These are phyloP conservation scores for Populus nigra DNA, from an alignment of 345 rosid species.

Conservation along the genomic window DNA sequence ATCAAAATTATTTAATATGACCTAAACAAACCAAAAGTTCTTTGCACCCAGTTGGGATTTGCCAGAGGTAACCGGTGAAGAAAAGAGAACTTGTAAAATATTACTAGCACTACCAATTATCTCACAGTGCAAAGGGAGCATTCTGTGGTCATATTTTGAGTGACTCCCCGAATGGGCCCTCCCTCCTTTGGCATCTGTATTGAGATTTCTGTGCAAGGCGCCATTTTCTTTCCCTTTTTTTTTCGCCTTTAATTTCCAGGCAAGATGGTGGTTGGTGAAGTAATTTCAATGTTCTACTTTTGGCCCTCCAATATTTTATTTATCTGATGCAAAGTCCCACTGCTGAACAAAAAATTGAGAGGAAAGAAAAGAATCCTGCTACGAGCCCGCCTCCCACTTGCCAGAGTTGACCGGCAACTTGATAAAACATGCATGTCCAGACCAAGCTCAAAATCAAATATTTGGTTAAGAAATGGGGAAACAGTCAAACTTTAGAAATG, in stretches of 20 bases:
- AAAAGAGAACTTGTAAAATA: not conserved
- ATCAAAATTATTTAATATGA: not conserved
- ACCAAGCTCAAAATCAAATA: not conserved
- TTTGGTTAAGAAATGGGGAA: not conserved
- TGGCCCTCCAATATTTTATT: not conserved
- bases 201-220: not conserved
- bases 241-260: not conserved
- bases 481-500: not conserved
- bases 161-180: not conserved
- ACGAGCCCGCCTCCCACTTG: not conserved
- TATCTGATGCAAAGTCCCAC: not conserved
- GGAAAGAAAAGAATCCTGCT: not conserved
- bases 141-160: not conserved
- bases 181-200: not conserved
- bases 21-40: not conserved
- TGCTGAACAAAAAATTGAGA: not conserved
- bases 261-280: not conserved
- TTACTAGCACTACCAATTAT: not conserved
- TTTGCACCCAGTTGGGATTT: not conserved
- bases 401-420: slow-evolving; percentile 30
- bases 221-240: not conserved
- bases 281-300: not conserved
- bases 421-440: not conserved
- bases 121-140: not conserved
- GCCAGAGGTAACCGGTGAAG: not conserved